These are phyloP conservation scores for Chlamydomonas incerta DNA, from an alignment of 139 green algal species.

Conservation along the genomic window DNA sequence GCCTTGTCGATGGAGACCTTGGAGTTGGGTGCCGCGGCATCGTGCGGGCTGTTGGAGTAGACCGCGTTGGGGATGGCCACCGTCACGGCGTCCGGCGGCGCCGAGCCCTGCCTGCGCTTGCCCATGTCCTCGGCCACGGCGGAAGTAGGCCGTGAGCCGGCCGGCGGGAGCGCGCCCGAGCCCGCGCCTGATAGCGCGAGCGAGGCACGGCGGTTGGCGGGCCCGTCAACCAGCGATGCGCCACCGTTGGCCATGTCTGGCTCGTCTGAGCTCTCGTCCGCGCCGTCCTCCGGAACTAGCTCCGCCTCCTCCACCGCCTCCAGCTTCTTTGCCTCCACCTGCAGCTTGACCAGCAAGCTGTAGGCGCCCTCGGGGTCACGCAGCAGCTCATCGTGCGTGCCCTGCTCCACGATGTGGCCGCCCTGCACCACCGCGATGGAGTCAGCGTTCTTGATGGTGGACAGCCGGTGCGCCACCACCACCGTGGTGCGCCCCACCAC, in stretches of 20 bases:
- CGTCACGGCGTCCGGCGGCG: background rate
- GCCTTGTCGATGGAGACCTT: background rate
- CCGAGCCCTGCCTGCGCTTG: background rate
- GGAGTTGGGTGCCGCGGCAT: background rate
- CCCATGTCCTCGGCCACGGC: background rate
- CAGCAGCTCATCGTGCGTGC: conserved; percentile 72
- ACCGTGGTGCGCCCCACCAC: conserved; percentile 74
- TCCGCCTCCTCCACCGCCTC: background rate
- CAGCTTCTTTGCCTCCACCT: conserved; percentile 58
- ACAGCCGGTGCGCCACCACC: conserved; percentile 95
- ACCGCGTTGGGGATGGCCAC: background rate
- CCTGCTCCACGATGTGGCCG: conserved; percentile 66
- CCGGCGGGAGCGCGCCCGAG: no score
- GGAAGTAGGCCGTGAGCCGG: no score
- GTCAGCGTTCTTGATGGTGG: conserved; percentile 85
- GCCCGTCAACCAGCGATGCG: no score
- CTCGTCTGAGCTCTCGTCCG: background rate
- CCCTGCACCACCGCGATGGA: conserved; percentile 82
- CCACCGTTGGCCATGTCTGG: no score
- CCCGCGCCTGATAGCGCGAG: no score
- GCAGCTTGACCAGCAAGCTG: conserved; percentile 75
- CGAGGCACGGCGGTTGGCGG: no score
- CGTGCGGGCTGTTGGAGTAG: background rate
- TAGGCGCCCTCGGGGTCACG: conserved; percentile 58
- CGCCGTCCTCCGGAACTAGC: background rate